phyloP scores from a whole-genome alignment of 2,329 filamentous ascomycete genomes.

The Penicillium sp. region DNA sequence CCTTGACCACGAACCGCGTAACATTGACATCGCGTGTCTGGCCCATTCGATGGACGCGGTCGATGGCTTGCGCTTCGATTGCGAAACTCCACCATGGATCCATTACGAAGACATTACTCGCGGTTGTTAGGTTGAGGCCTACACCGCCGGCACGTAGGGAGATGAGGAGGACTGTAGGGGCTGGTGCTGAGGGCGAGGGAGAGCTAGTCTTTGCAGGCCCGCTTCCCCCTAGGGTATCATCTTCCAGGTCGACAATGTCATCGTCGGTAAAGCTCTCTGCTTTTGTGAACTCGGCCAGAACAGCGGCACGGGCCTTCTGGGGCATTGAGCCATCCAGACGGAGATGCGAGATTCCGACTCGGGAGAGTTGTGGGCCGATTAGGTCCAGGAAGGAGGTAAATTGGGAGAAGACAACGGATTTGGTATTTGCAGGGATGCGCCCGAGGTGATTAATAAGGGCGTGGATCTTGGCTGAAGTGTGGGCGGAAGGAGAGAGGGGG shows the following conservation, averaged over 20 bases:
- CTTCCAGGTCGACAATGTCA: conserved; percentile 38
- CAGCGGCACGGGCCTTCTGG: conserved; percentile 77
- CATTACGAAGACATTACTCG: conserved; percentile 95
- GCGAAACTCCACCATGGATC: conserved; percentile 99
- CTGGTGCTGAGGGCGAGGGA: conserved; percentile 14
- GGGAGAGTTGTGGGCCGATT: conserved; percentile 75
- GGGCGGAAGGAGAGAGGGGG: conserved; percentile 59
- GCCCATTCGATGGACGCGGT: conserved; percentile 95
- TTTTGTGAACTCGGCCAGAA: conserved; percentile 70
- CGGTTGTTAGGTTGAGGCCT: conserved; percentile 86
- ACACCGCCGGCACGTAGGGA: conserved; percentile 89
- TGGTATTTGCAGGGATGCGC: conserved; percentile 67
- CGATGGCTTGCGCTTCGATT: conserved; percentile 94
- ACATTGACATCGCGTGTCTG: conserved; percentile 85
- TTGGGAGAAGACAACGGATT: conserved; percentile 93
- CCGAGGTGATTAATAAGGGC: conserved; percentile 75
- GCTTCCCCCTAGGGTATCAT: conserved; percentile 22
- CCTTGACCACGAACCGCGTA: conserved; percentile 81
- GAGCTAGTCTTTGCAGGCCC: neutral
- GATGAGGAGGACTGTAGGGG: conserved; percentile 67
- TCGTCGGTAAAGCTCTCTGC: conserved; percentile 40
- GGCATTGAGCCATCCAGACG: conserved; percentile 88
- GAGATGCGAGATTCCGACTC: conserved; percentile 73
- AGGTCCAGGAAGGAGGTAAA: conserved; percentile 95
- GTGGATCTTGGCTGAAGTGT: conserved; percentile 78